Conservation (phyloP, 306 rosid species). For the Hippophae tibetana region DNA sequence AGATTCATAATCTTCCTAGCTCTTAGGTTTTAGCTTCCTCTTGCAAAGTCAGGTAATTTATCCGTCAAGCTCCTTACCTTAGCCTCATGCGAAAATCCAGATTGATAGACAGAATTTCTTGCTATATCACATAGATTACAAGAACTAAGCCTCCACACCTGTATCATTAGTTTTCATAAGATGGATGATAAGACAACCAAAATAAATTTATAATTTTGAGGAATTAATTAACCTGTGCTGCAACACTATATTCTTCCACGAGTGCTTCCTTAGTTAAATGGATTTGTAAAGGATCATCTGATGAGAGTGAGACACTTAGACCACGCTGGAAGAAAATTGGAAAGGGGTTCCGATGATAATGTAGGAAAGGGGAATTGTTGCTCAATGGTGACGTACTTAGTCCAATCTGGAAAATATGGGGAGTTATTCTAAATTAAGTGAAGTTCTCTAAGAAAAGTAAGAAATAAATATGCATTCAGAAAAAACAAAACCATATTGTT, state of each 20-base stretch:
- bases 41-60: background rate
- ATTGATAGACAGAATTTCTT: slow-evolving; percentile 81
- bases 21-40: too few relatives aligned
- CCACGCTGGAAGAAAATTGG: slow-evolving; percentile 84
- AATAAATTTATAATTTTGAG: background rate
- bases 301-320: slow-evolving; percentile 71
- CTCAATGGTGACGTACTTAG: slow-evolving; percentile 74
- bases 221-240: slow-evolving; percentile 29
- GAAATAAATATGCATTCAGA: background rate
- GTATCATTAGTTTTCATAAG: slow-evolving; percentile 9
- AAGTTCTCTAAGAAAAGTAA: background rate
- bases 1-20: too few relatives aligned
- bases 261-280: slow-evolving; percentile 44
- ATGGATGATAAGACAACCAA: slow-evolving; percentile 2
- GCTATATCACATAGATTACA: slow-evolving; percentile 85
- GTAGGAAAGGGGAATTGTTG: slow-evolving; percentile 81
- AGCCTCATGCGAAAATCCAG: slow-evolving; percentile 69
- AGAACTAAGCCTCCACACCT: slow-evolving; percentile 86
- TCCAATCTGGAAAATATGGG: slow-evolving; percentile 45
- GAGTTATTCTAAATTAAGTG: slow-evolving; percentile 12
- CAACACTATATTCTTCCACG: slow-evolving; percentile 46
- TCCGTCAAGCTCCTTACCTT: slow-evolving; percentile 42
- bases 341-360: slow-evolving; percentile 71
- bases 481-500: background rate
- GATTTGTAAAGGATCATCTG: slow-evolving; percentile 62